Evolutionary conservation across 768 basidiomycete genomes (phyloP), one percentile per base, ranked within the genome.

Genomic region (Krasilnikovozyma curviuscula): DNA sequence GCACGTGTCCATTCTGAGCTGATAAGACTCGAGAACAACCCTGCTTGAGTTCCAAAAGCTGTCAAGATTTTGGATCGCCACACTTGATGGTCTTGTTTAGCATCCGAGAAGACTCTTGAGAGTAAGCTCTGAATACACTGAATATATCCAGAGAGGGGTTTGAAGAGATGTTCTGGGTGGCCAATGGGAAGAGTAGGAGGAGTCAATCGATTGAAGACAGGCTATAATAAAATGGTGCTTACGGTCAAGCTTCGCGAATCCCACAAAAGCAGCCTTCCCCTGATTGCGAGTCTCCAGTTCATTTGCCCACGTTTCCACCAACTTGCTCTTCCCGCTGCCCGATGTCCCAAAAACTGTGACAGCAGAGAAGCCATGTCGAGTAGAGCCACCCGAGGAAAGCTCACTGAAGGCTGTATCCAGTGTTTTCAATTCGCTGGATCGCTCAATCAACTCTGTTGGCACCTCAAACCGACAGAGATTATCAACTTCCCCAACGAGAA

Each of bases 91-190:
- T 60, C 56, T 33, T 57, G 55, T 9, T 49, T 44, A 4, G 61
- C 56, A 48, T 62, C 59, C n/a, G 56, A 51, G 32, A 60, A 54
- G 14, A 57, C 41, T 14, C 54, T 32, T 23, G 54, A 52, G 19
- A 60, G 46, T 2, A 62, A 50, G 37, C 48, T 45, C 10, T 57
- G 39, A 37, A 62, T 56, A 10, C 59, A 48, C 38, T 60, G 55
- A 0, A 56, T 42, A 33, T 57, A 55, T 2, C 55, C 61, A 18
- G 47, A 54, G 33, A 89, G 66, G 5, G 72, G 57, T 63, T 89
- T 75, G 29, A 89, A 66, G 24, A 81, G 66, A 33, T 79, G 62
- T 83, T 71, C 14, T 71, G 66, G 63, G 93, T 95, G 40, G 44
- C 37, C 13, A 44, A 45, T 9, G 37, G 51, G 10, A 55, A 46